These are phyloP conservation scores for Solanum hybrid DNA, from an alignment of 305 asterid genomes.

Conservation along the genomic window DNA sequence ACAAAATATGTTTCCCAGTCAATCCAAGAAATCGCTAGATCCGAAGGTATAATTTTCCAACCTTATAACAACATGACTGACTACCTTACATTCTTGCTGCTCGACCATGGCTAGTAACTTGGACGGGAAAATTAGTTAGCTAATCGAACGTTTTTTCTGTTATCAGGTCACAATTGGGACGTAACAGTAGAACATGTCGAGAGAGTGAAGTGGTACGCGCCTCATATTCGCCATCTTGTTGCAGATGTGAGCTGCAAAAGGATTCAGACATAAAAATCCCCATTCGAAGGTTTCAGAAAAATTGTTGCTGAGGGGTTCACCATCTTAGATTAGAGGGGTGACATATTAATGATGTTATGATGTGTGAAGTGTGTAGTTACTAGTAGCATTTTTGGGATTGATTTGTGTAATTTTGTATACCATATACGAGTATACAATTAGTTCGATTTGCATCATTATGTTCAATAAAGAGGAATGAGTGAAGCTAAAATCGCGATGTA, in stretches of 20 bases:
- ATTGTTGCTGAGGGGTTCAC: neutral
- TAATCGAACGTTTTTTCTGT: neutral
- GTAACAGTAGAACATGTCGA: constrained; percentile 61
- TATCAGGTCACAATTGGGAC: constrained; percentile 72
- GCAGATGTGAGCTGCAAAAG: constrained; percentile 58
- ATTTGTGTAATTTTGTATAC: neutral
- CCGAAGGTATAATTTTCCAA: constrained; percentile 42
- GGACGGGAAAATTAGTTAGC: neutral
- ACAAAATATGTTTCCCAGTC: constrained; percentile 36
- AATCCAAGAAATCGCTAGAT: constrained; percentile 47
- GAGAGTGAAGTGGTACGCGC: constrained; percentile 98
- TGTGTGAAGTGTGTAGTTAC: neutral
- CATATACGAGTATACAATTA: neutral
- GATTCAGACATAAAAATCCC: neutral
- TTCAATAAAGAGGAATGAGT: neutral
- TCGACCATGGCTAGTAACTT: neutral
- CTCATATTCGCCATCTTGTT: constrained; percentile 87
- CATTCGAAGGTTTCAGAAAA: neutral
- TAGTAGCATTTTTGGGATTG: neutral
- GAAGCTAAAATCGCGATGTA: neutral
- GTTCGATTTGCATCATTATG: neutral
- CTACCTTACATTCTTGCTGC: neutral
- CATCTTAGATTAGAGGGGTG: neutral
- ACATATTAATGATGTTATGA: neutral
- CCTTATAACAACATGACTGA: neutral